Evolutionary conservation across 306 rosid genomes (phyloP).

Genomic region (Mimosa bimucronata): DNA sequence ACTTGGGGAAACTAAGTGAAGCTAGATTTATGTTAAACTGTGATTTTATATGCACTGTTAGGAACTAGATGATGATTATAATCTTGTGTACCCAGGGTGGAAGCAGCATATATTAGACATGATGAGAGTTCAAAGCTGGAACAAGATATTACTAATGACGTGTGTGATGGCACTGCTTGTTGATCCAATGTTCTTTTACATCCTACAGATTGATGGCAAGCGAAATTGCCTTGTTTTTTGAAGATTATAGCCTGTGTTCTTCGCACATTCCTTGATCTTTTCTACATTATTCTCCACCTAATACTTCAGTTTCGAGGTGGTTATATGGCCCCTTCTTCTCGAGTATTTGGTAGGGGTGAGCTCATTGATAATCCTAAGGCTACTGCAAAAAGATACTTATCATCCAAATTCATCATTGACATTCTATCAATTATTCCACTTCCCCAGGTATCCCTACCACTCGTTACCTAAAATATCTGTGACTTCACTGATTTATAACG

Average conservation of each 20-base stretch:
- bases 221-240: slow-evolving; percentile 30
- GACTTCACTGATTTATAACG: too few species aligned
- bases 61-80: too few species aligned
- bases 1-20: too few species aligned
- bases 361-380: neutral
- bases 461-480: too few species aligned
- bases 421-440: neutral
- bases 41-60: too few species aligned
- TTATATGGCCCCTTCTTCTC: neutral
- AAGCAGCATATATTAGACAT: neutral
- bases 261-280: neutral
- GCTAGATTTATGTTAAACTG: too few species aligned
- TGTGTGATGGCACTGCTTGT: slow-evolving; percentile 75
- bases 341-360: too few species aligned
- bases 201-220: slow-evolving; percentile 42
- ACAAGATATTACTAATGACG: slow-evolving; percentile 70
- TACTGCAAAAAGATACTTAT: neutral
- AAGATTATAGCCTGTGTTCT: neutral
- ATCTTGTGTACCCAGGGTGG: too few species aligned
- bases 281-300: neutral
- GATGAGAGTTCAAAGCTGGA: slow-evolving; percentile 46
- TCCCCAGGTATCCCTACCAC: neutral
- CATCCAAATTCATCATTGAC: neutral
- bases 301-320: neutral
- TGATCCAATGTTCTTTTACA: slow-evolving; percentile 85